phyloP scores from a whole-genome alignment of 805 yeast genomes.

The Naumovozyma castellii region DNA sequence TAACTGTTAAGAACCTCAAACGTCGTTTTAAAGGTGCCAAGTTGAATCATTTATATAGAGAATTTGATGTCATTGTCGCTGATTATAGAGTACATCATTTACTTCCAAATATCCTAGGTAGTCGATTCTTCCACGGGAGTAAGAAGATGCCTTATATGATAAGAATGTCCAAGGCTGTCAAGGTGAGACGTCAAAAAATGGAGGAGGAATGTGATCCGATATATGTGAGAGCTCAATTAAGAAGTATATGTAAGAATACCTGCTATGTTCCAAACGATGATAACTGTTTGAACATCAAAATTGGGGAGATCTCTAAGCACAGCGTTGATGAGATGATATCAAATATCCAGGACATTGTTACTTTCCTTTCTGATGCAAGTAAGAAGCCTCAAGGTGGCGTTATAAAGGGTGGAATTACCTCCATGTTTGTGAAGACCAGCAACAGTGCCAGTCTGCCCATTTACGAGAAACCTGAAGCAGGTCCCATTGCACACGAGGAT shows the following conservation, averaged over 20 bases:
- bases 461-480: constrained; percentile 9
- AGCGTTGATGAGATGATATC: constrained; percentile 17
- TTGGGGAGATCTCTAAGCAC: constrained; percentile 38
- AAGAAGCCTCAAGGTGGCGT: constrained; percentile 53
- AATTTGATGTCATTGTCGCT: constrained; percentile 57
- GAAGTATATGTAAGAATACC: constrained; percentile 54
- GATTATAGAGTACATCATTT: constrained; percentile 60
- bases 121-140: constrained; percentile 51
- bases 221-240: constrained; percentile 55
- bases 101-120: constrained; percentile 49
- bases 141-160: constrained; percentile 61
- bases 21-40: constrained; percentile 37
- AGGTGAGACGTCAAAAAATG: constrained; percentile 34
- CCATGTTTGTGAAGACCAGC: constrained; percentile 55
- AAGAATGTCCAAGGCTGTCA: constrained; percentile 38
- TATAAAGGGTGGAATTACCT: constrained; percentile 35
- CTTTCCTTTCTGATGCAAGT: constrained; percentile 38
- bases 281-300: constrained; percentile 45
- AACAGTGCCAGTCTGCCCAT: constrained; percentile 62
- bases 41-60: constrained; percentile 42
- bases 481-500: neutral
- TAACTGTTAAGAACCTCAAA: constrained; percentile 49
- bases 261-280: constrained; percentile 55
- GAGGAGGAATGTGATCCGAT: constrained; percentile 57
- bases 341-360: constrained; percentile 30